A percentile compares a stretch with the other conserved stretches of the same genome.
phyloP scores from a whole-genome alignment of 441 rosid species.

The Hura crepitans region DNA sequence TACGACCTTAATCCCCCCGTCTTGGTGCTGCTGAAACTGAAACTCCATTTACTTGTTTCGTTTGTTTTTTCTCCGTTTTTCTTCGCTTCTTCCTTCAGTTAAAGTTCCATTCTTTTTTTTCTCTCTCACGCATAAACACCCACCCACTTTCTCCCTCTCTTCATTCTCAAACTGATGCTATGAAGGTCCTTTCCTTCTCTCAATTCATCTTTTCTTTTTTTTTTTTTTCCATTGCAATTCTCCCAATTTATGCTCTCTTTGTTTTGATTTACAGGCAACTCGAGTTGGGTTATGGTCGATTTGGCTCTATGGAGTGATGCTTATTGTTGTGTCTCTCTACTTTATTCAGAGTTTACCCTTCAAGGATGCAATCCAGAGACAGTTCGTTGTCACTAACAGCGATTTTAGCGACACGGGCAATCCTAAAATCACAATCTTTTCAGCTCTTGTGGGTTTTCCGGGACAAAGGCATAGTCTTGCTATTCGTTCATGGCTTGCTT shows the following conservation, averaged over 20 bases:
- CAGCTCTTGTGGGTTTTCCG: constrained; percentile 43
- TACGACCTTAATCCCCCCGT: constrained; percentile 29
- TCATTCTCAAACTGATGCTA: constrained; percentile 1
- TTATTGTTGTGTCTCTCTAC: constrained; percentile 68
- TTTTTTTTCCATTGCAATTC: not conserved
- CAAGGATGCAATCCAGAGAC: constrained; percentile 18
- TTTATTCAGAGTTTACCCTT: constrained; percentile 60
- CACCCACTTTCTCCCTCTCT: not conserved
- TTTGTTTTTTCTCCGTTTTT: constrained; percentile 35
- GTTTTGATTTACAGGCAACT: constrained; percentile 36
- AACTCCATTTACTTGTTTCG: not conserved
- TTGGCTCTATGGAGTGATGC: constrained; percentile 69
- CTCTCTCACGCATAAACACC: constrained; percentile 7
- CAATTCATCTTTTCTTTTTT: not conserved
- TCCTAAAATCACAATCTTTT: constrained; percentile 60
- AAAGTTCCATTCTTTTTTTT: constrained; percentile 38
- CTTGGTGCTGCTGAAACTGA: constrained; percentile 25
- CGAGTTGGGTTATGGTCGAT: constrained; percentile 55
- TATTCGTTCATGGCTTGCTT: constrained; percentile 76
- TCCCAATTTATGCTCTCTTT: constrained; percentile 3
- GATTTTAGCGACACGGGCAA: constrained; percentile 8
- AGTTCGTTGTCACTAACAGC: constrained; percentile 17
- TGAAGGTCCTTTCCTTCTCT: constrained; percentile 31
- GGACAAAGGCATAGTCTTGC: constrained; percentile 48
- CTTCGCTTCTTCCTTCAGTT: constrained; percentile 42